Evolutionary conservation across 495 filamentous ascomycete species (phyloP), one percentile per base, ranked within the genome.

Genomic region (Filosporella fistucella): DNA sequence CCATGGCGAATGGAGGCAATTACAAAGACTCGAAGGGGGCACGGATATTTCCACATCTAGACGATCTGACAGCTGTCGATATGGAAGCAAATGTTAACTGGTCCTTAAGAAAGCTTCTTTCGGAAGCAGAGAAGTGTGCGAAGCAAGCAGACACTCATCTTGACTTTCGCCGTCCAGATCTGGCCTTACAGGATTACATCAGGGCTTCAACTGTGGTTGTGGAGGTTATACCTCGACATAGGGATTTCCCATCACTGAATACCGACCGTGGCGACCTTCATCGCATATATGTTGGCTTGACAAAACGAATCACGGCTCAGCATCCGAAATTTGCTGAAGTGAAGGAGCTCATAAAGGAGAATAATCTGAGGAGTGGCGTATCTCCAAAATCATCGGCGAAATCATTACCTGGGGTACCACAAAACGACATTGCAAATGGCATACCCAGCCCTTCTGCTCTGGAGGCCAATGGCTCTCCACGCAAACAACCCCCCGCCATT

Each of bases 201-300:
- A 78, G 82, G 32, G 84, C 91, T 20, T 87, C 75, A 35, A 82
- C 87, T 37, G 82, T 97, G 48, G 72, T 85, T 26, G 71, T 86
- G 18, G 76, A 91, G 30, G 68, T 83, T 26, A 82, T 95, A 26
- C 89, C 89, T 8, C 69, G 70, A 26, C 82, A 89, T 51, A 79
- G 77, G 40, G 84, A 88, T 25, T 88, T 76, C 56, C 73, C 70
- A 12, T 63, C 67, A 12, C 57, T 84, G 16, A 62, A 69, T 33
- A 50, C 56, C 9, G 70, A 72, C 37, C 61, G 72, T 16, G 63
- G 65, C 13, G 63, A 66, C 2, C 42, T 75, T 52, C 71, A 60
- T 59, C 72, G 66, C 61, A 63, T 60, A 62, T 78, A 69, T 61
- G 75, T 63, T 61, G 60, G 65, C 8, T 58, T 80, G 23, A 66